Base-by-base conservation (phyloP, 2,329 filamentous ascomycete species). In the Chrysoporthe cubensis region DNA sequence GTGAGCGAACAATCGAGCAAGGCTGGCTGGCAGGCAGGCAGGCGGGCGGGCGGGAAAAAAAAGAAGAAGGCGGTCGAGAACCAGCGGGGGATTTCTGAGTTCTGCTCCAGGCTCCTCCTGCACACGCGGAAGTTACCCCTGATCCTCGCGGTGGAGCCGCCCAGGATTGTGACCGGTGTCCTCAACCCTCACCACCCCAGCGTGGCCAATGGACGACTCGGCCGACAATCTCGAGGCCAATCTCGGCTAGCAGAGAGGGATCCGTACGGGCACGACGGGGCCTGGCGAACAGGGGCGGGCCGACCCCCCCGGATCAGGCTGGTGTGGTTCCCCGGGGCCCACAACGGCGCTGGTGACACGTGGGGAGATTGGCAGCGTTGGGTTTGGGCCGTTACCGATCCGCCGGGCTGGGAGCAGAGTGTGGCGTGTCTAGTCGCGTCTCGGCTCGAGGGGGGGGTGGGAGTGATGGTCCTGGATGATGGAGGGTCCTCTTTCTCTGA, bases 71-170 rank as follows among this genome's bases (percentile, higher is more conserved):
- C 34, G 56, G 56, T 58, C 56, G 56, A 40, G 56, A 58, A 58
- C 21, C 57, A 5, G 9, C 42, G 59, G 59, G 32, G 59, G 59
- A 61, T 61, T 46, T 48, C 42, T 34, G 21, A 60, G 57, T 11
- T 34, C 16, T n/a, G 54, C 54, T 32, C 54, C 40, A 60, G 57
- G 57, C 57, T 61, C 21, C 21, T 26, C 42, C 34, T 44, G 58
- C 58, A 44, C 18, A 21, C 16, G 42, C 37, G 59, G 43, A 61
- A 32, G 42, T 61, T 61, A 46, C 59, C 59, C 59, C 59, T 61
- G 59, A 61, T 61, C 59, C 59, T 61, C 59, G 43, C 21, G 59
- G 59, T 61, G 59, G 59, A 46, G 43, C 59, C 59, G 40, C 42
- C 59, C 46, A 61, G 59, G 26, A 54, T 54, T 21, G 26, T 54